Evolutionary conservation across 345 rosid genomes (phyloP), one percentile per base, ranked within the genome.

Genomic region (Carallia brachiata): DNA sequence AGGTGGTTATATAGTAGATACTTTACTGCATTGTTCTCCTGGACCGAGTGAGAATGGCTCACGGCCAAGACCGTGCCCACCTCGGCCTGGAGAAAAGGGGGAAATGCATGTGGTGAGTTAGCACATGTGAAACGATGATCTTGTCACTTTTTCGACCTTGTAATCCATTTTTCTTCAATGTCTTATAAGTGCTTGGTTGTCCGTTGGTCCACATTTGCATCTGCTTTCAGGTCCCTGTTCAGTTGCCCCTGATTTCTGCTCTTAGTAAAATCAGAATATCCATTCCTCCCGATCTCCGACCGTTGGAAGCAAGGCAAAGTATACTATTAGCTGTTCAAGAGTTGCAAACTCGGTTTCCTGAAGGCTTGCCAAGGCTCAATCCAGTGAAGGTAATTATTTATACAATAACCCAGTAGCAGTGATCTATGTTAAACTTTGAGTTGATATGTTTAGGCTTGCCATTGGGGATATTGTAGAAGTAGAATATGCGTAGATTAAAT

Each of bases 51-150:
- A 95, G 79, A 85, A 85, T 80, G 92, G 92, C 66, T 84, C 89
- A 55, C 84, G 92, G 71, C 94, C 98, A 75, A 95, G 87, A 73
- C 99, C 99, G 37, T 89, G 91, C 62, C 99, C 94, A 31, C 97
- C 99, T 31, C 85, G 74, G 74, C 88, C 91, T 62, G 99, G 98
- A 61, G 97, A 95, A 75, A 92, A 89, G 83, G 98, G 97, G 60
- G 97, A 95, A 85, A 95, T 95, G 99, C 97, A 95, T 76, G 99
- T 92, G 92, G 99, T 92, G 68, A 85, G 99, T 77, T 79, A 67
- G 68, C 9, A 55, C 44, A 52, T 67, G 48, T 30, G 44, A 53
- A 53, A 55, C 32, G 7, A n/a, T 37, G 17, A 50, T 10, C 39
- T 39, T 52, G 12, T 63, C 31, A 5, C 19, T 34, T 30, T 57